A percentile compares a stretch with the other conserved stretches of the same genome.
Conservation (phyloP, 306 rosid genomes). For the Gillenia trifoliata region DNA sequence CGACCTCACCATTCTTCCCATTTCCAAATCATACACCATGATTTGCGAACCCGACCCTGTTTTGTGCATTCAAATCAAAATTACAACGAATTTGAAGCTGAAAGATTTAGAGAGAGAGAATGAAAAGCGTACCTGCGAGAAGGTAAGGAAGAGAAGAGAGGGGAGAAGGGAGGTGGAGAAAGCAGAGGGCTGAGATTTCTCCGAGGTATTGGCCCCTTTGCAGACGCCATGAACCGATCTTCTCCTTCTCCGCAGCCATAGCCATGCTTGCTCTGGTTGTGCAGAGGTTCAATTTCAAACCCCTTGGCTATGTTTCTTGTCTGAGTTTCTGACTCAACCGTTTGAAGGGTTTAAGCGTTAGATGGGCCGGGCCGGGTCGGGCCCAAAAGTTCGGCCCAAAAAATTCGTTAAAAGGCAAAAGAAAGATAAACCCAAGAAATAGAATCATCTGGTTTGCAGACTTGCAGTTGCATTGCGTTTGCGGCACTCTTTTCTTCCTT, state of each 20-base stretch:
- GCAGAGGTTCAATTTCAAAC: not conserved
- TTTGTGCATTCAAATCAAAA: not conserved
- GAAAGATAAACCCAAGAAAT: not conserved
- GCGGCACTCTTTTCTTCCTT: not conserved
- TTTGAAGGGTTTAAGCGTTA: slow-evolving; percentile 9
- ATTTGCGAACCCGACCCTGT: slow-evolving; percentile 84
- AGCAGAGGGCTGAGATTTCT: slow-evolving; percentile 85
- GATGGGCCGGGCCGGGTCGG: not conserved
- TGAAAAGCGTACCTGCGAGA: slow-evolving; percentile 44
- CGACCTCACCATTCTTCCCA: slow-evolving; percentile 32
- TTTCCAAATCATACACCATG: slow-evolving; percentile 52
- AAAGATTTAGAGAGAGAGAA: not conserved
- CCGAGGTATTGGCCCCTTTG: slow-evolving; percentile 71
- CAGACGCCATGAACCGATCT: slow-evolving; percentile 41
- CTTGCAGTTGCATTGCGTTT: not conserved
- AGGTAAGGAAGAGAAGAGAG: slow-evolving; percentile 60
- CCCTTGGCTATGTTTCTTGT: not conserved
- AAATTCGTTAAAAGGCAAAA: not conserved
- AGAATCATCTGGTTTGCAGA: too few relatives aligned
- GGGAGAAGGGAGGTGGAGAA: slow-evolving; percentile 55
- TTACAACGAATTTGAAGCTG: not conserved
- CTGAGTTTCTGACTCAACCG: not conserved
- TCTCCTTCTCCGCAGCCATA: slow-evolving; percentile 27
- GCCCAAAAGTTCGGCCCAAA: not conserved
- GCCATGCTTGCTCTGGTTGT: not conserved